phyloP scores from a whole-genome alignment of 2,329 filamentous ascomycete genomes.

The Cadophora gregata region DNA sequence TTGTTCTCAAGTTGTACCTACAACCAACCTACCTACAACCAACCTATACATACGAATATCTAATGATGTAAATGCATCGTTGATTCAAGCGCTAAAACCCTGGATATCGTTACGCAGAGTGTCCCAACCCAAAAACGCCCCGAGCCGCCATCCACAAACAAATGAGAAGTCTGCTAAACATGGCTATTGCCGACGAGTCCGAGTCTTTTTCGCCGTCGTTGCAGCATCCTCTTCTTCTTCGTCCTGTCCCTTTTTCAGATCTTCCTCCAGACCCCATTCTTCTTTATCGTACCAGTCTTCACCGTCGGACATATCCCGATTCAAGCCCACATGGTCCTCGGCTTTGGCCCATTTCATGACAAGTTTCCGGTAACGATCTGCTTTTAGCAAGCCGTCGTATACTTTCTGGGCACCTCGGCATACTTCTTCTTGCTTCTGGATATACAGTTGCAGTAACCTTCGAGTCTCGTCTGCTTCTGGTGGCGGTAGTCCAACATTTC shows the following conservation, averaged over 20 bases:
- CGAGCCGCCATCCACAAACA: neutral
- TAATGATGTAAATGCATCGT: neutral
- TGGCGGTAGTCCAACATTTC: slow-evolving; percentile 73
- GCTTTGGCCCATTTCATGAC: slow-evolving; percentile 80
- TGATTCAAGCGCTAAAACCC: neutral
- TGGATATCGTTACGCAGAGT: slow-evolving; percentile 20
- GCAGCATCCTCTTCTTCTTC: slow-evolving; percentile 78
- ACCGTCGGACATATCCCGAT: slow-evolving; percentile 79
- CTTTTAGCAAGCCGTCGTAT: slow-evolving; percentile 73
- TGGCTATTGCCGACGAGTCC: slow-evolving; percentile 47
- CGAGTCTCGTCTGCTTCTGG: slow-evolving; percentile 80
- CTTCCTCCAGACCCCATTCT: slow-evolving; percentile 76
- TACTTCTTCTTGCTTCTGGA: slow-evolving; percentile 87
- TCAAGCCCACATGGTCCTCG: slow-evolving; percentile 71
- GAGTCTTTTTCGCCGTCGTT: slow-evolving; percentile 56
- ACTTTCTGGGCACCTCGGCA: slow-evolving; percentile 72
- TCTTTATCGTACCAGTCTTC: slow-evolving; percentile 90
- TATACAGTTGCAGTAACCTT: slow-evolving; percentile 74
- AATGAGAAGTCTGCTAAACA: neutral
- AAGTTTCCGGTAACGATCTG: slow-evolving; percentile 72
- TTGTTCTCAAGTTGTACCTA: neutral
- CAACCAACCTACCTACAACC: neutral
- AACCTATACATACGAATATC: neutral
- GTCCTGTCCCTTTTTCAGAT: slow-evolving; percentile 81
- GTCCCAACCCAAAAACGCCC: slow-evolving; percentile 8